Evolutionary conservation across 1,139 yeast species (phyloP).

Genomic region (Chernovozyma aurita): DNA sequence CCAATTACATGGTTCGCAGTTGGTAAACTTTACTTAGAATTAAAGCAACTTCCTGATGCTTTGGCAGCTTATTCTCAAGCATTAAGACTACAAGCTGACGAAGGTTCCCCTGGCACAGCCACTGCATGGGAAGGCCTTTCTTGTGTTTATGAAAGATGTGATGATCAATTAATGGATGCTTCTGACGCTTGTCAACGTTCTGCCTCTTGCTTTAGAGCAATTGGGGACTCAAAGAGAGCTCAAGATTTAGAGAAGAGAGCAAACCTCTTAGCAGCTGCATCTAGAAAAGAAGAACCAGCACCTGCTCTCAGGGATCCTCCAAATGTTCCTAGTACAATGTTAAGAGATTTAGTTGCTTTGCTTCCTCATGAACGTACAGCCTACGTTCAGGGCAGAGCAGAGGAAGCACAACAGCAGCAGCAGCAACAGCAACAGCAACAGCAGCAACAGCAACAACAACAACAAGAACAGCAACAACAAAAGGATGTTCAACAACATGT

Average conservation of each 20-base stretch:
- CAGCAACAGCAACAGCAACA: conserved; percentile 9
- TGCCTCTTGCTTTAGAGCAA: conserved; percentile 43
- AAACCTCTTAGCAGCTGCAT: conserved; percentile 34
- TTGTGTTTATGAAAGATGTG: conserved; percentile 63
- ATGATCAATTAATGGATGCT: conserved; percentile 55
- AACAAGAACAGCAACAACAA: conserved; percentile 8
- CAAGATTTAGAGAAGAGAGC: conserved; percentile 41
- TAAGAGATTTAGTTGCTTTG: conserved; percentile 46
- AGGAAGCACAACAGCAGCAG: conserved; percentile 8
- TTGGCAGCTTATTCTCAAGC: conserved; percentile 67
- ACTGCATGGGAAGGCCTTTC: conserved; percentile 64
- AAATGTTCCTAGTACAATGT: conserved; percentile 42
- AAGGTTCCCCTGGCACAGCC: conserved; percentile 47
- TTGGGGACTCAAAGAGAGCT: conserved; percentile 43
- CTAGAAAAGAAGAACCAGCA: conserved; percentile 33
- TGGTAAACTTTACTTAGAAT: conserved; percentile 54
- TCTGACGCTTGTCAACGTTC: conserved; percentile 56
- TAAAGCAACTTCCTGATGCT: conserved; percentile 61
- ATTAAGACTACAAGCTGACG: conserved; percentile 47
- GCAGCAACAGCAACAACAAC: conserved; percentile 10
- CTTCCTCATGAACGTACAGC: conserved; percentile 40
- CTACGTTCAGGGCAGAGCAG: conserved; percentile 24
- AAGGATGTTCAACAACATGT: conserved; percentile 11
- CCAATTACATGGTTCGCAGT: conserved; percentile 66
- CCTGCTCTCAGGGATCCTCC: conserved; percentile 47